Base-by-base conservation (phyloP, 2,329 filamentous ascomycete species). In the Penicillium sp. region DNA sequence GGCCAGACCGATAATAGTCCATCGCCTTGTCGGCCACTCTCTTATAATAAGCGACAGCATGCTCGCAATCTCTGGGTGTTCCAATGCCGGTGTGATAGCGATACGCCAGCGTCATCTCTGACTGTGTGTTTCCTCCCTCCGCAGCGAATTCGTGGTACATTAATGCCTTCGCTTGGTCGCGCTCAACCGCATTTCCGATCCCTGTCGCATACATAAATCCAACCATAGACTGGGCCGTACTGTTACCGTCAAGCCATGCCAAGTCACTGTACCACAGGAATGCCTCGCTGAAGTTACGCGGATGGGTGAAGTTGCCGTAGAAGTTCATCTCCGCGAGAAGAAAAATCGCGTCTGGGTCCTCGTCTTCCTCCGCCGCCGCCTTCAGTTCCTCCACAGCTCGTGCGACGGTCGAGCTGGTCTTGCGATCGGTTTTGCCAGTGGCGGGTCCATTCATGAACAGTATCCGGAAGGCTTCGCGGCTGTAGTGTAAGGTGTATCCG, bases 121-220 rank as follows among this genome's bases (percentile, higher is more conserved):
- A 93, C 53, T 87, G 84, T 15, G 88, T 89, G 69, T 96, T 86
- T 20, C 91, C 93, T 52, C 85, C 85, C 61, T 92, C 82, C 0
- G 94, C 94, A 0, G 94, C 93, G 70, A 97, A 94, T 0, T 90
- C 96, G 73, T 99, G 93, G 73, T 97, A 97, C 40, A 97, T 79
- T 66, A 97, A 81, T 3, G 94, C 91, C 74, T 91, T 92, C 11
- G 92, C 92, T 75, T 97, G 94, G 67, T 99, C 89, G 42, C 85
- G 84, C 69, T 89, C 84, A 6, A 96, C 90, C 1, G 87, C 87
- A 29, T 85, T 85, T 15, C 90, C 92, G 55, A 99, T 82, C 0
- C 94, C 94, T 0, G 94, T 99, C 33, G 92, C 92, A 75, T 99
- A 93, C 83, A 96, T 94, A 65, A 99, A 85, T 0, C 90, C 94